Evolutionary conservation across 495 filamentous ascomycete genomes (phyloP).

Genomic region (Xylaria longipes): DNA sequence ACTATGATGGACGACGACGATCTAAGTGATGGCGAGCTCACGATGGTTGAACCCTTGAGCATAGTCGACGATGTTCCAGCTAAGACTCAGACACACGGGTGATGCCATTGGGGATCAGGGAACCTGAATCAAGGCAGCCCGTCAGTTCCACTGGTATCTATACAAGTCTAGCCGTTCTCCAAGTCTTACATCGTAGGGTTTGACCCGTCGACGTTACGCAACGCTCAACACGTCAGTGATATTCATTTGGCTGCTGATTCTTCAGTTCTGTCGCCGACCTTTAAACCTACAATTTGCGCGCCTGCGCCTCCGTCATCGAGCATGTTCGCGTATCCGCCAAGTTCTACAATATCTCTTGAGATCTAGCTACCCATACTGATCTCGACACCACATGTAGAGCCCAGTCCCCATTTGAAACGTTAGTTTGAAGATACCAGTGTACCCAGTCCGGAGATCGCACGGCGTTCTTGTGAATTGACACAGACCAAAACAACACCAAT

Average conservation of each 20-base stretch:
- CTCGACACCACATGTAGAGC: background rate
- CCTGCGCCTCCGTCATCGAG: too few species aligned
- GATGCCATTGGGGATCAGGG: background rate
- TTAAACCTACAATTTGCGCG: too few species aligned
- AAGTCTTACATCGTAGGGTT: background rate
- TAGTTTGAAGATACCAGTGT: background rate
- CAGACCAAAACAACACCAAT: too few species aligned
- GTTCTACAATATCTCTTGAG: background rate
- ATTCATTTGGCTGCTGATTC: background rate
- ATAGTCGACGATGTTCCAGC: slow-evolving; percentile 27
- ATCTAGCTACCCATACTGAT: background rate
- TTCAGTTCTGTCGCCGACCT: background rate
- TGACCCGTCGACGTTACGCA: background rate
- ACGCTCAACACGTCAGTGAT: background rate
- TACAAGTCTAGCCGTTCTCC: background rate
- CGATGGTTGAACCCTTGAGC: slow-evolving; percentile 40
- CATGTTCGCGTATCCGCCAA: too few species aligned
- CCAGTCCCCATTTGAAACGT: background rate
- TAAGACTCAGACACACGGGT: background rate
- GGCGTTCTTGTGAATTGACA: too few species aligned
- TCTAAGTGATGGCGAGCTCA: slow-evolving; percentile 49
- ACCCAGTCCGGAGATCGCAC: too few species aligned
- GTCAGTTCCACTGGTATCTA: background rate
- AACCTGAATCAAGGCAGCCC: background rate
- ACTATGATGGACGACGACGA: slow-evolving; percentile 44